Conservation (phyloP, 768 basidiomycete species). For the Leccinum boreale region DNA sequence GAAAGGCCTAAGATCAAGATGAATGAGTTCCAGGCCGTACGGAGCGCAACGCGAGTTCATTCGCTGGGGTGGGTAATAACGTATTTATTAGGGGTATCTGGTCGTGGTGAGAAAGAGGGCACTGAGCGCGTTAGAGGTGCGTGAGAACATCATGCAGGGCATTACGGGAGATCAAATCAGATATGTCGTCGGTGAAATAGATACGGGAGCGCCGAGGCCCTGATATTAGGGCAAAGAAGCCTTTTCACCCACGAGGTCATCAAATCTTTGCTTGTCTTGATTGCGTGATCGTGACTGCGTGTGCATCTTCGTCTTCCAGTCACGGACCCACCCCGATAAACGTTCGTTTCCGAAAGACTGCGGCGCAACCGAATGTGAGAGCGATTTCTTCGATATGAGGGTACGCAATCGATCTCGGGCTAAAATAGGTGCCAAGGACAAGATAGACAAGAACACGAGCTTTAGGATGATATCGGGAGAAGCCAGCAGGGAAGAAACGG, state of each 20-base stretch:
- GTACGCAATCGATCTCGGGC: constrained; percentile 63
- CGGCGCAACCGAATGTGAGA: constrained; percentile 19
- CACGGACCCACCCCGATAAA: constrained; percentile 55
- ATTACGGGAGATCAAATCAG: constrained; percentile 21
- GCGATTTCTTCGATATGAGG: constrained; percentile 43
- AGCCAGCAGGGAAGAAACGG: constrained; percentile 79
- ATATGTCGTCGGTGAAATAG: constrained; percentile 20
- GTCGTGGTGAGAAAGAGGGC: constrained; percentile 16
- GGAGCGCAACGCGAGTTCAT: constrained; percentile 14
- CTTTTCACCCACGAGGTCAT: constrained; percentile 57
- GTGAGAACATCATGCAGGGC: constrained; percentile 21
- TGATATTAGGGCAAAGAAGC: constrained; percentile 21
- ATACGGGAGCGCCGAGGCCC: constrained; percentile 13
- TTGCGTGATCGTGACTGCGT: constrained; percentile 49
- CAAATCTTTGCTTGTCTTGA: constrained; percentile 45
- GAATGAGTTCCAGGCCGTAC: constrained; percentile 2
- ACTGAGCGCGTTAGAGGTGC: constrained; percentile 13
- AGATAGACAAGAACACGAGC: constrained; percentile 74
- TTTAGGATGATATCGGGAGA: constrained; percentile 83
- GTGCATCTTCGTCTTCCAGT: constrained; percentile 62
- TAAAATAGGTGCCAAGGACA: constrained; percentile 86
- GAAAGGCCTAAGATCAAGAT: constrained; percentile 23
- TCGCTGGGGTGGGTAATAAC: constrained; percentile 31
- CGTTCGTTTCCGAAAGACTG: constrained; percentile 34
- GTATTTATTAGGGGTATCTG: constrained; percentile 31